Evolutionary conservation across 2,329 filamentous ascomycete species (phyloP).

Genomic region (Neofusicoccum umdonicola): DNA sequence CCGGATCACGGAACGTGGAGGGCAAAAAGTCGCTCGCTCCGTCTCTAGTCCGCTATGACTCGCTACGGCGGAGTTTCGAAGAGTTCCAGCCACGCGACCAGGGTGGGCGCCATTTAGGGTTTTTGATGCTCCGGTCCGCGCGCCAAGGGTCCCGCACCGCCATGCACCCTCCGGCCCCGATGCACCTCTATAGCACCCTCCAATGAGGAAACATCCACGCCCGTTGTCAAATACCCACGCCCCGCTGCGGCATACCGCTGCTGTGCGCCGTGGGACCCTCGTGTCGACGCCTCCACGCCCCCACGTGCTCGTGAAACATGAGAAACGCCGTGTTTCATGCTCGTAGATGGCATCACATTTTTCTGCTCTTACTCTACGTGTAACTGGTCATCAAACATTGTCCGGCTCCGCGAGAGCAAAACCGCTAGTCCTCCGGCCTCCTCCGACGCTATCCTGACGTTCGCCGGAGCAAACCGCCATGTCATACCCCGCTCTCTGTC

Average conservation of each 20-base stretch:
- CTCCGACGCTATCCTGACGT: background rate
- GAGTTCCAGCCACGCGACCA: background rate
- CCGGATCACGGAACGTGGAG: background rate
- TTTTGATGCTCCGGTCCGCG: constrained; percentile 14
- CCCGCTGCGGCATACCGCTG: background rate
- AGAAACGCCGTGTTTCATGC: constrained; percentile 7
- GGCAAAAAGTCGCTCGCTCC: background rate
- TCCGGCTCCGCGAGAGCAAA: constrained; percentile 2
- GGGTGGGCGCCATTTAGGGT: constrained; percentile 1
- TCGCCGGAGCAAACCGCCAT: background rate
- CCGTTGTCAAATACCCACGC: background rate
- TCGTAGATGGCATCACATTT: constrained; percentile 1
- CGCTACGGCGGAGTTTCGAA: background rate
- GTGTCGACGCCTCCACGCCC: background rate
- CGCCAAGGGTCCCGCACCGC: background rate
- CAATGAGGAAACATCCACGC: background rate
- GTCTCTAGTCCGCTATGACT: background rate
- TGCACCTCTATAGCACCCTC: background rate
- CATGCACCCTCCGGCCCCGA: background rate
- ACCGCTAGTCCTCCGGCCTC: background rate
- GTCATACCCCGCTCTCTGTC: background rate
- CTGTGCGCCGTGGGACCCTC: background rate
- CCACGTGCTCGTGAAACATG: background rate
- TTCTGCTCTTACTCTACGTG: constrained; percentile 12
- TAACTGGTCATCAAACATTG: constrained; percentile 12